A percentile compares a stretch with the other conserved stretches of the same genome.
Evolutionary conservation across 176 grass and related monocot species (phyloP).

Genomic region (Eleusine indica): DNA sequence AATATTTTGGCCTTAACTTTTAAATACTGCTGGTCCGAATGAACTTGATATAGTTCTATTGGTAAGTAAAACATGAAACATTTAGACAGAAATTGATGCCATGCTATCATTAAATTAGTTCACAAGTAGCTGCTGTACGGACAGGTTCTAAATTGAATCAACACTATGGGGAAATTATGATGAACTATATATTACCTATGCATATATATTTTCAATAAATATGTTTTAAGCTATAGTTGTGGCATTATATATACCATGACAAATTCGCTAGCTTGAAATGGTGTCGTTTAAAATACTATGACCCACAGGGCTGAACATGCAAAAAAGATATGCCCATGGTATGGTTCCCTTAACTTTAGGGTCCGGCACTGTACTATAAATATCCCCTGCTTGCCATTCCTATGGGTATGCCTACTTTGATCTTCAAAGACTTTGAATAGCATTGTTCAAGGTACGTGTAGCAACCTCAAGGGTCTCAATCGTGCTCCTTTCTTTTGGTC

Average conservation of each 20-base stretch:
- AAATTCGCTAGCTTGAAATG: neutral
- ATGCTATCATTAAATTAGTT: no score
- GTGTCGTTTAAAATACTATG: neutral
- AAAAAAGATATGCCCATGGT: neutral
- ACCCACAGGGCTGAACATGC: neutral
- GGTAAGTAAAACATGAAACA: neutral
- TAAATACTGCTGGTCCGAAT: no score
- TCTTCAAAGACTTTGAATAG: neutral
- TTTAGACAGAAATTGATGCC: neutral
- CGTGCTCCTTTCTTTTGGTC: neutral
- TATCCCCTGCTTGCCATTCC: neutral
- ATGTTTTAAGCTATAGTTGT: neutral
- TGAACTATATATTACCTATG: neutral
- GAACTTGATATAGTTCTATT: neutral
- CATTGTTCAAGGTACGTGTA: conserved; percentile 3
- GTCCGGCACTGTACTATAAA: conserved; percentile 24
- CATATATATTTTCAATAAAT: neutral
- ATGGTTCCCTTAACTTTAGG: conserved; percentile 18
- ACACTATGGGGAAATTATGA: no score
- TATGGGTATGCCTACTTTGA: neutral
- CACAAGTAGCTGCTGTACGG: neutral
- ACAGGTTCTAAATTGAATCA: neutral
- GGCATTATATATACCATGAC: neutral
- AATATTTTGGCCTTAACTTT: no score
- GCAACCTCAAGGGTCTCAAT: neutral